Percentiles rank a stretch among this genome's conserved stretches.
Conservation (phyloP, 805 yeast species). For the Ogataea degrootiae region DNA sequence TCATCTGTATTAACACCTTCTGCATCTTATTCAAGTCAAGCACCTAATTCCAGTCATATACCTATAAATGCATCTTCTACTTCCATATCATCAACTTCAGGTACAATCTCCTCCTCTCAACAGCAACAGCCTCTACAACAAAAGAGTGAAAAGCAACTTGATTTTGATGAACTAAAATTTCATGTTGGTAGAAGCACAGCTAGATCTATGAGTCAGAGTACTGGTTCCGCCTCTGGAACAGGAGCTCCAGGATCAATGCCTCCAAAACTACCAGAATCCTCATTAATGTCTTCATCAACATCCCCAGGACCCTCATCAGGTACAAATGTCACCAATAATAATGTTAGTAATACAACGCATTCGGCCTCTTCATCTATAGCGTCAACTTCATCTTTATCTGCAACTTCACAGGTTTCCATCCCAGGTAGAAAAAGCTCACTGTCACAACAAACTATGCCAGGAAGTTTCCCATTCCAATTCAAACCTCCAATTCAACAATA, state of each 20-base stretch:
- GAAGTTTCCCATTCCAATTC: slow-evolving; percentile 4
- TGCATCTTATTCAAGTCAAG: background rate
- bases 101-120: background rate
- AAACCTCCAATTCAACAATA: background rate
- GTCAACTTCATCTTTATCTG: slow-evolving; percentile 5
- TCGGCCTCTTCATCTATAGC: slow-evolving; percentile 4
- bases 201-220: slow-evolving; percentile 14
- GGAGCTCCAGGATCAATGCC: too few relatives aligned
- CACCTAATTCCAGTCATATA: background rate
- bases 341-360: background rate
- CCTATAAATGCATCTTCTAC: too few relatives aligned
- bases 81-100: background rate
- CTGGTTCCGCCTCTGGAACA: background rate
- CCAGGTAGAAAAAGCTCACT: slow-evolving; percentile 16
- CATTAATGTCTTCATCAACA: background rate
- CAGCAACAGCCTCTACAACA: background rate
- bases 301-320: slow-evolving; percentile 1
- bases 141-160: slow-evolving; percentile 9
- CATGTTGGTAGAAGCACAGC: slow-evolving; percentile 14
- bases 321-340: slow-evolving; percentile 1
- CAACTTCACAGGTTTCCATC: slow-evolving; percentile 1
- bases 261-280: too few relatives aligned
- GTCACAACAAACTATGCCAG: slow-evolving; percentile 6
- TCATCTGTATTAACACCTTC: background rate
- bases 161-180: slow-evolving; percentile 17